Base-by-base conservation (phyloP, 2,329 filamentous ascomycete species). In the Aureobasidium sp. region DNA sequence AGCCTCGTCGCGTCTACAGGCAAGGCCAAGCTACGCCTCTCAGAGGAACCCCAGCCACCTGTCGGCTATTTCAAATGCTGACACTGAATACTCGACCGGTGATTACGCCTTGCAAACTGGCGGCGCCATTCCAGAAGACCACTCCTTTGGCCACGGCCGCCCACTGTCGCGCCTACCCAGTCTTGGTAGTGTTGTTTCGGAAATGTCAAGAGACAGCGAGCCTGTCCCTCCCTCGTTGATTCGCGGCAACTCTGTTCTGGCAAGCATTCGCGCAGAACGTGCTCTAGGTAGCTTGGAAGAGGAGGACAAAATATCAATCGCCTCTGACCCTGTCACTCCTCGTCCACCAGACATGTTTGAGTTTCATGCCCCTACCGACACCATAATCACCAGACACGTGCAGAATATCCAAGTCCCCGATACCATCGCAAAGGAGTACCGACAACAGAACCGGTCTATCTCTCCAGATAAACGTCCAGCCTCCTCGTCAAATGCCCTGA, bases 361-460 rank as follows among this genome's bases (percentile, higher is more conserved):
- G 75, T 84, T 44, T 5, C 72, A 72, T 48, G 69, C 72, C 12
- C 78, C 82, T 22, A 94, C 91, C 1, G 92, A 97, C 70, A 97
- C 91, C 2, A 86, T 91, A 56, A 89, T 97, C 69, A 86, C 91
- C 47, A 88, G 91, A 62, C 92, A 94, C 70, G 88, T 97, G 49
- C 88, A 89, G 68, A 91, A 93, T 69, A 90, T 97, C 15, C 89
- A 93, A 62, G 90, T 97, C 1, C 93, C 93, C 3, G 91, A 94
- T 69, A 94, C 90, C 5, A 80, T 97, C 63, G 91, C 89, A 4
- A 86, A 87, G 67, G 90, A 96, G 71, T 97, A 94, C 74, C 87
- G 88, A 68, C 88, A 86, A 66, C 89, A 90, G 69, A 83, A 86
- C 66, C 83, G 85, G 24, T 79, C 87, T 39, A 74, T 82, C 8